These are phyloP conservation scores for Creolimax fragrantissima DNA, from an alignment of 78 protist genomes.

Conservation along the genomic window DNA sequence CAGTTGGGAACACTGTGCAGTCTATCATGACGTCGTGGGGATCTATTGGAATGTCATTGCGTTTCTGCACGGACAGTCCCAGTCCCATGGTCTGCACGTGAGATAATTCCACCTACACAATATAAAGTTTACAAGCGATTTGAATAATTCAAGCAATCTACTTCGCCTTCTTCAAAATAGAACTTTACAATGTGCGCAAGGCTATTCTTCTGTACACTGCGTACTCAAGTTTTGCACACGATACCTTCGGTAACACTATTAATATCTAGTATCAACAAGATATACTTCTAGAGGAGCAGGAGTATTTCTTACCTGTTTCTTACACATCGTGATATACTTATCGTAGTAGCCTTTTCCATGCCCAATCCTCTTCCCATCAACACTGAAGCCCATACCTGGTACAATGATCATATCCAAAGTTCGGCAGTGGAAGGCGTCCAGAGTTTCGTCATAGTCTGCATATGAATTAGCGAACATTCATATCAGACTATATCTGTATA, in stretches of 20 bases:
- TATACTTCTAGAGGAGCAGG: too few relatives aligned
- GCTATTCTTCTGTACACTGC: too few relatives aligned
- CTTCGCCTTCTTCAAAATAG: too few relatives aligned
- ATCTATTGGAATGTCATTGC: neutral
- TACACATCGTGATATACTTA: neutral
- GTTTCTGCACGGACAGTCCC: neutral
- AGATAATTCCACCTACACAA: too few relatives aligned
- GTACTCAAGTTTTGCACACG: too few relatives aligned
- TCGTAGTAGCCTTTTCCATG: slow-evolving; percentile 24
- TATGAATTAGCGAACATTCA: too few relatives aligned
- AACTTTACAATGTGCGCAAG: too few relatives aligned
- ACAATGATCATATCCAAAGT: slow-evolving; percentile 10
- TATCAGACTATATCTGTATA: too few relatives aligned
- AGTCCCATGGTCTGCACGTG: neutral
- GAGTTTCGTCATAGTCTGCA: neutral
- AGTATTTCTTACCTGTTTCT: neutral
- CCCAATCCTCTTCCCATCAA: neutral
- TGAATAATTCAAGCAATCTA: too few relatives aligned
- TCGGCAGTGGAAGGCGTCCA: neutral
- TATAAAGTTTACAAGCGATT: too few relatives aligned
- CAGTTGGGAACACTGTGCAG: neutral
- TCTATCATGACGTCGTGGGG: neutral
- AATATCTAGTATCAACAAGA: too few relatives aligned
- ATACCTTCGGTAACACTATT: too few relatives aligned
- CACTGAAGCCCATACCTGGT: slow-evolving; percentile 3